Evolutionary conservation across 2,329 filamentous ascomycete genomes (phyloP).

Genomic region (Cordyceps farinosa): DNA sequence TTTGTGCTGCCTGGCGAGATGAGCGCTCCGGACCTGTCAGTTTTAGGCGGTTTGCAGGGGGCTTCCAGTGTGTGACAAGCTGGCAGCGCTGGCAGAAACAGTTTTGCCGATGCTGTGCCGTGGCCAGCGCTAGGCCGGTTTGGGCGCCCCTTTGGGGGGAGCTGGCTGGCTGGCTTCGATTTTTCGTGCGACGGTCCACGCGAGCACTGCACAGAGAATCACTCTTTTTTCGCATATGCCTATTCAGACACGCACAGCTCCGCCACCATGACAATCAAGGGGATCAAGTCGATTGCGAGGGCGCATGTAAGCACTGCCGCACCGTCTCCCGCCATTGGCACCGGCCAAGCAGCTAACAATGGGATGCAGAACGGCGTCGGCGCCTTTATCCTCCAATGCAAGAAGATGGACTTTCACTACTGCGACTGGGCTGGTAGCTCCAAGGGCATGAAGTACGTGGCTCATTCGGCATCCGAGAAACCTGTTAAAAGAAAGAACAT

Average conservation of each 20-base stretch:
- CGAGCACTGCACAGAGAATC: neutral
- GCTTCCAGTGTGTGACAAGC: neutral
- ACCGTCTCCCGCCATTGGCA: neutral
- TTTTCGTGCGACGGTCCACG: constrained; percentile 20
- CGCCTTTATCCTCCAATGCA: constrained; percentile 96
- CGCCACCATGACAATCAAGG: constrained; percentile 53
- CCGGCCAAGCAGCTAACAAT: constrained; percentile 18
- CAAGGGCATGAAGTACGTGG: constrained; percentile 81
- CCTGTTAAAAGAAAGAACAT: too few species aligned
- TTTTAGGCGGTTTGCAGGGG: neutral
- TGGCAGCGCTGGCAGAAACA: neutral
- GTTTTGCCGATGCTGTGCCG: constrained; percentile 19
- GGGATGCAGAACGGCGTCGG: constrained; percentile 80
- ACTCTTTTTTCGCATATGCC: constrained; percentile 26
- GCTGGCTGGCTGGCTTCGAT: constrained; percentile 18
- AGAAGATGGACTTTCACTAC: constrained; percentile 92
- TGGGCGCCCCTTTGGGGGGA: constrained; percentile 18
- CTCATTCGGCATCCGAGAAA: neutral
- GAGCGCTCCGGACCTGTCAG: neutral
- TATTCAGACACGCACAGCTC: constrained; percentile 22
- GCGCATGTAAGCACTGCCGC: constrained; percentile 47
- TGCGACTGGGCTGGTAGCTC: constrained; percentile 96
- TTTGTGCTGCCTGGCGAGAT: constrained; percentile 9
- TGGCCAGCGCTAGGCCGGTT: constrained; percentile 11
- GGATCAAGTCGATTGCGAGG: constrained; percentile 48